These are phyloP conservation scores for Lagerstroemia speciosa DNA, from an alignment of 345 rosid genomes.

Conservation along the genomic window DNA sequence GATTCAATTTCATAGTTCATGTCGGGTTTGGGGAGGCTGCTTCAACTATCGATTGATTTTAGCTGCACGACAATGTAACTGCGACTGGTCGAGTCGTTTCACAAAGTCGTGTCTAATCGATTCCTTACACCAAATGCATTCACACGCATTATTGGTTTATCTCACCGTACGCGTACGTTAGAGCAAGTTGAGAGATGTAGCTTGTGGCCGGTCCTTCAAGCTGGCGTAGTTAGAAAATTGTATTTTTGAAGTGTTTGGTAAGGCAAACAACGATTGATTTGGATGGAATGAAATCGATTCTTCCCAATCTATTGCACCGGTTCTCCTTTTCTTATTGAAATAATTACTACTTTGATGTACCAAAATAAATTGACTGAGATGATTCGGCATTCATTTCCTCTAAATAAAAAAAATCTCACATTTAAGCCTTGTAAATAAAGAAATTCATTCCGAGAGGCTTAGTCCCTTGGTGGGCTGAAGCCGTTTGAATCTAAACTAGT, in stretches of 20 bases:
- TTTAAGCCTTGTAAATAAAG: no score
- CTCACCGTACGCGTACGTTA: background rate
- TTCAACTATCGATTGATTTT: background rate
- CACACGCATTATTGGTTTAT: background rate
- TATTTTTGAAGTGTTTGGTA: conserved; percentile 3
- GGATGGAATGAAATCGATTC: background rate
- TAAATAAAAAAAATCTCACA: no score
- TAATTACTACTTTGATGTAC: background rate
- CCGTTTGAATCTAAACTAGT: no score
- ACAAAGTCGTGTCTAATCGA: background rate
- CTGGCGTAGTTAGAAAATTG: background rate
- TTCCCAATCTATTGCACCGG: background rate
- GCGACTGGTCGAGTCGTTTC: background rate
- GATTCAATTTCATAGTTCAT: background rate
- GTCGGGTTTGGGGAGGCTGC: background rate
- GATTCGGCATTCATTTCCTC: no score
- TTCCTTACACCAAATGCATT: background rate
- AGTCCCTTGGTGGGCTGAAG: no score
- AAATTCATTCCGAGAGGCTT: no score
- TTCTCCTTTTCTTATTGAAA: background rate
- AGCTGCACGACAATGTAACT: no score
- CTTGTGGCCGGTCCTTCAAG: background rate
- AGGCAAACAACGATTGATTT: background rate
- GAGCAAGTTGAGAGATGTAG: background rate
- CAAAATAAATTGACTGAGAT: no score